A percentile compares a stretch with the other conserved stretches of the same genome.
Conservation (phyloP, 371 early-diverging fungal species). For the Batkoa obscura region DNA sequence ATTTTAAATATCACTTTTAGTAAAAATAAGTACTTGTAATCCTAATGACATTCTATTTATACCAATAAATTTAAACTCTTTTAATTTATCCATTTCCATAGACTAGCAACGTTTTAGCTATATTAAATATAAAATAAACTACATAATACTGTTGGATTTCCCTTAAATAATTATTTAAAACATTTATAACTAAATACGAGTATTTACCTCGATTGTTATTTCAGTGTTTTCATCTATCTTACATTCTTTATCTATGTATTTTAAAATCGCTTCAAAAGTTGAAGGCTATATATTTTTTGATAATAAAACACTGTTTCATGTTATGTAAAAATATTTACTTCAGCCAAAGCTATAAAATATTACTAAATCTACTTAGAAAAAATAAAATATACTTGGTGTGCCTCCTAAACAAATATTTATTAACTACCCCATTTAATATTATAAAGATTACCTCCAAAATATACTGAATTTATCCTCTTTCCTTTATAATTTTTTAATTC, state of each 20-base stretch:
- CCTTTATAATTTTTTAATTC: not conserved
- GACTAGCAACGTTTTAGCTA: constrained; percentile 13
- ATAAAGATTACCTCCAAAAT: not conserved
- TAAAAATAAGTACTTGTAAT: constrained; percentile 18
- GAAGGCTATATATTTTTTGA: not conserved
- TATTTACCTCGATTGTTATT: not conserved
- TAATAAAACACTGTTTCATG: too few species aligned
- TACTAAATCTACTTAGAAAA: not conserved
- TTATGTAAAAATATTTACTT: not conserved
- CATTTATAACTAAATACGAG: not conserved
- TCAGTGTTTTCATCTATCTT: not conserved
- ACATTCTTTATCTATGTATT: not conserved
- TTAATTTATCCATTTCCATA: constrained; percentile 16
- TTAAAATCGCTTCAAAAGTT: not conserved
- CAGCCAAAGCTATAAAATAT: not conserved
- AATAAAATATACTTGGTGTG: not conserved
- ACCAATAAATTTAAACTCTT: constrained; percentile 26
- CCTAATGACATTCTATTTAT: constrained; percentile 56
- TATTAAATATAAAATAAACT: not conserved
- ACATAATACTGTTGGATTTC: not conserved
- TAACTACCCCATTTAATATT: not conserved
- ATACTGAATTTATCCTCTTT: not conserved
- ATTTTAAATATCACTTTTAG: not conserved
- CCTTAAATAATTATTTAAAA: not conserved
- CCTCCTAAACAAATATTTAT: not conserved